These are phyloP conservation scores for Chenopodium formosanum DNA, from an alignment of 148 eudicot species.

Conservation along the genomic window DNA sequence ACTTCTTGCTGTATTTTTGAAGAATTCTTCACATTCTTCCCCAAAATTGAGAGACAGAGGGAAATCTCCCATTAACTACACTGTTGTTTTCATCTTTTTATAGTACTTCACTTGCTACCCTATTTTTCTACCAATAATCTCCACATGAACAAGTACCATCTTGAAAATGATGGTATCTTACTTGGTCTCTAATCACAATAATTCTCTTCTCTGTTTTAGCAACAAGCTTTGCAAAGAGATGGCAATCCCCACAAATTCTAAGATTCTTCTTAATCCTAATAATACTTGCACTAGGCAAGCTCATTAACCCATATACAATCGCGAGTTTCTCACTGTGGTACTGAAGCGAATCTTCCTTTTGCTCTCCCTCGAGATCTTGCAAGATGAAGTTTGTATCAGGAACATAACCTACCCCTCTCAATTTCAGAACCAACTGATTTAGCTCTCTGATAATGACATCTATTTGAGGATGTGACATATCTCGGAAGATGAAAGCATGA, in stretches of 20 bases:
- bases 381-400: slow-evolving; percentile 44
- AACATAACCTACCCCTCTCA: slow-evolving; percentile 42
- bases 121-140: slow-evolving; percentile 38
- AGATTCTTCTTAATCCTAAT: slow-evolving; percentile 43
- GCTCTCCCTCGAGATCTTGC: slow-evolving; percentile 50
- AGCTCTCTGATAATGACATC: slow-evolving; percentile 31
- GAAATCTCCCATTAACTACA: background rate
- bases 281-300: slow-evolving; percentile 33
- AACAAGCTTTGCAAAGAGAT: slow-evolving; percentile 44
- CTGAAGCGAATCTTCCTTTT: slow-evolving; percentile 46
- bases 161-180: slow-evolving; percentile 48
- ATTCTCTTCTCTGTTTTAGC: slow-evolving; percentile 33
- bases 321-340: slow-evolving; percentile 55
- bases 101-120: background rate
- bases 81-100: background rate
- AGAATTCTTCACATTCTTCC: background rate
- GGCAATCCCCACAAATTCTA: slow-evolving; percentile 52
- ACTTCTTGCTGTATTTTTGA: background rate
- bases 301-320: slow-evolving; percentile 39
- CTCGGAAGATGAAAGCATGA: slow-evolving; percentile 39
- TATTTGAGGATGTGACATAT: slow-evolving; percentile 41
- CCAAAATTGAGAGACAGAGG: background rate
- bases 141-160: slow-evolving; percentile 44
- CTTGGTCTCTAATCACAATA: slow-evolving; percentile 44
- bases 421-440: slow-evolving; percentile 30